Percentiles rank a stretch among this genome's conserved stretches.
These are phyloP conservation scores for Cadophora sp. DNA, from an alignment of 2,329 filamentous ascomycete species.

Conservation along the genomic window DNA sequence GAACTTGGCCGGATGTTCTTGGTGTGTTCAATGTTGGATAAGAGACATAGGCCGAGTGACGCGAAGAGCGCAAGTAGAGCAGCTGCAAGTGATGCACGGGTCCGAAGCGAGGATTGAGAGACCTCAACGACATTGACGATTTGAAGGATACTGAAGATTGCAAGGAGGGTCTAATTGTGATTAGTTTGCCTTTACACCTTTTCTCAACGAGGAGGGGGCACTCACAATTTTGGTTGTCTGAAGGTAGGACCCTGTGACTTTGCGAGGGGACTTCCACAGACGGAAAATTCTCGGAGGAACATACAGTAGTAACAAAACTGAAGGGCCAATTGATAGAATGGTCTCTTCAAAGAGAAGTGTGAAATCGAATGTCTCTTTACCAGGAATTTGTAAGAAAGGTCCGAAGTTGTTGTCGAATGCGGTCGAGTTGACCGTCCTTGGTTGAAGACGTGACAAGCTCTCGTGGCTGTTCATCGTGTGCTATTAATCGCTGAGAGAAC, in stretches of 20 bases:
- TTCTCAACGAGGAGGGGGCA: neutral
- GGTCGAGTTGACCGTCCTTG: constrained; percentile 22
- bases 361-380: constrained; percentile 36
- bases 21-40: constrained; percentile 37
- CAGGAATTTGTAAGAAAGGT: constrained; percentile 27
- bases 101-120: constrained; percentile 25
- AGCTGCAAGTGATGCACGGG: constrained; percentile 34
- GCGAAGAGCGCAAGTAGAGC: constrained; percentile 31
- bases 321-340: constrained; percentile 39
- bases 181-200: constrained; percentile 8
- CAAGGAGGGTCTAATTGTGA: constrained; percentile 23
- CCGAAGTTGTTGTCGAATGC: constrained; percentile 31
- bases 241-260: constrained; percentile 29
- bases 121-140: constrained; percentile 30
- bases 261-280: constrained; percentile 32
- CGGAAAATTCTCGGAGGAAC: constrained; percentile 28
- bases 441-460: constrained; percentile 11
- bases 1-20: constrained; percentile 35
- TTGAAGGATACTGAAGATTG: constrained; percentile 30
- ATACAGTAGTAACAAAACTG: constrained; percentile 33
- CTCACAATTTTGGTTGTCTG: constrained; percentile 33
- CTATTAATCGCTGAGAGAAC: neutral
- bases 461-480: constrained; percentile 20
- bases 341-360: constrained; percentile 41
- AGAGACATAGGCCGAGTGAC: constrained; percentile 27